phyloP scores from a whole-genome alignment of 768 basidiomycete species.

The Lactifluus echinatus region DNA sequence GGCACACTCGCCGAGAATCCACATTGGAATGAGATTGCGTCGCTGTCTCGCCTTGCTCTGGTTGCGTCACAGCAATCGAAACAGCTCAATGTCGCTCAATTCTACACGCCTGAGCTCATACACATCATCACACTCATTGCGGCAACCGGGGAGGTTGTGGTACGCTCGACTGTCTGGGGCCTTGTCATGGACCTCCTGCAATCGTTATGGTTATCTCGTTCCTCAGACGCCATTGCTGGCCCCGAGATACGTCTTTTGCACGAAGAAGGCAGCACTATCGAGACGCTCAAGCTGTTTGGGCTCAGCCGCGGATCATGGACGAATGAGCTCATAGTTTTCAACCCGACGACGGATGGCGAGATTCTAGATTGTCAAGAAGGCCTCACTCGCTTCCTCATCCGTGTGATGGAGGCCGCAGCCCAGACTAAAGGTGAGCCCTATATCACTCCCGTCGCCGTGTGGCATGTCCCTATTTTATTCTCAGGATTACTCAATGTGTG shows the following conservation, averaged over 20 bases:
- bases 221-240: constrained; percentile 46
- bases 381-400: constrained; percentile 53
- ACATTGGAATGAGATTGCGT: constrained; percentile 77
- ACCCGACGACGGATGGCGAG: constrained; percentile 44
- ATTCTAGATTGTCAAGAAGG: constrained; percentile 58
- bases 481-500: constrained; percentile 76
- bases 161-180: constrained; percentile 77
- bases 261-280: constrained; percentile 47
- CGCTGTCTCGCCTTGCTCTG: constrained; percentile 66
- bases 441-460: not conserved
- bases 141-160: constrained; percentile 60
- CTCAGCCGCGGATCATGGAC: constrained; percentile 51
- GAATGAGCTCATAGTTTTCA: constrained; percentile 58
- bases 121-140: constrained; percentile 75
- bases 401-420: constrained; percentile 54
- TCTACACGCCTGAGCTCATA: constrained; percentile 76
- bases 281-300: constrained; percentile 64
- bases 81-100: constrained; percentile 54
- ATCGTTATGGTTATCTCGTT: constrained; percentile 51
- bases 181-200: constrained; percentile 78
- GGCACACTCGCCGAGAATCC: constrained; percentile 58
- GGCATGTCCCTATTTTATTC: constrained; percentile 15
- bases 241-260: constrained; percentile 56
- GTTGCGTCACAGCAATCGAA: constrained; percentile 61
- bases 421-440: constrained; percentile 55